phyloP scores from a whole-genome alignment of 768 basidiomycete species.

The Pleurotus pulmonarius region DNA sequence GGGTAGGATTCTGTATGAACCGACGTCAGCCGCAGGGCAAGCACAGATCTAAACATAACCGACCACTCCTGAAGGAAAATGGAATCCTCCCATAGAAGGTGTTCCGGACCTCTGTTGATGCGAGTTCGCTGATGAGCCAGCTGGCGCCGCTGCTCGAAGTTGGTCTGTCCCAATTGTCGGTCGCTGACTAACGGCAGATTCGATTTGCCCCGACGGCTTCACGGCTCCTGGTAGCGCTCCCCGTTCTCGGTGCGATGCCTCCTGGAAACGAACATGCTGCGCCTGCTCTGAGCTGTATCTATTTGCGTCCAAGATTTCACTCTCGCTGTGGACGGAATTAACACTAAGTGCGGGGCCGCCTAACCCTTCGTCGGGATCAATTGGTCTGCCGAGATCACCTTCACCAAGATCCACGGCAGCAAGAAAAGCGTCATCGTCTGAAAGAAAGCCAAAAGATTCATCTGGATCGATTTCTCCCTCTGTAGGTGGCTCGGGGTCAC shows the following conservation, averaged over 20 bases:
- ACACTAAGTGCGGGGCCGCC: constrained; percentile 14
- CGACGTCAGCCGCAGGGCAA: too few relatives aligned
- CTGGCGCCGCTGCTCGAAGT: too few relatives aligned
- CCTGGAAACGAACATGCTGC: not conserved
- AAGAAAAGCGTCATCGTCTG: constrained; percentile 66
- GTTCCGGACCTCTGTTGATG: constrained; percentile 14
- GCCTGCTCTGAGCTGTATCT: not conserved
- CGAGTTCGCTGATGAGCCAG: not conserved
- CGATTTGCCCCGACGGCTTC: not conserved
- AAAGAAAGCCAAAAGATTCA: constrained; percentile 48
- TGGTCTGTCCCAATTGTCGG: too few relatives aligned
- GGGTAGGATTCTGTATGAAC: constrained; percentile 8
- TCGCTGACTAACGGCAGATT: not conserved
- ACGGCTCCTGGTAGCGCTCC: not conserved
- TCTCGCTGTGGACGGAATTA: not conserved
- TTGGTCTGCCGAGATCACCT: constrained; percentile 39
- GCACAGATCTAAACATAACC: constrained; percentile 9
- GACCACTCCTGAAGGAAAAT: constrained; percentile 45
- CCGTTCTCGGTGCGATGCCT: not conserved
- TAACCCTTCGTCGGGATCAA: constrained; percentile 41
- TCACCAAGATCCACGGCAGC: constrained; percentile 53
- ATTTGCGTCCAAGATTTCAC: not conserved
- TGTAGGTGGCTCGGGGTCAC: not conserved
- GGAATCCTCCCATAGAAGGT: constrained; percentile 45
- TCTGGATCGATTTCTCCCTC: constrained; percentile 15